Percentiles rank a stretch among this genome's conserved stretches.
Evolutionary conservation across 768 basidiomycete genomes (phyloP).

Genomic region (Lentinula edodes): DNA sequence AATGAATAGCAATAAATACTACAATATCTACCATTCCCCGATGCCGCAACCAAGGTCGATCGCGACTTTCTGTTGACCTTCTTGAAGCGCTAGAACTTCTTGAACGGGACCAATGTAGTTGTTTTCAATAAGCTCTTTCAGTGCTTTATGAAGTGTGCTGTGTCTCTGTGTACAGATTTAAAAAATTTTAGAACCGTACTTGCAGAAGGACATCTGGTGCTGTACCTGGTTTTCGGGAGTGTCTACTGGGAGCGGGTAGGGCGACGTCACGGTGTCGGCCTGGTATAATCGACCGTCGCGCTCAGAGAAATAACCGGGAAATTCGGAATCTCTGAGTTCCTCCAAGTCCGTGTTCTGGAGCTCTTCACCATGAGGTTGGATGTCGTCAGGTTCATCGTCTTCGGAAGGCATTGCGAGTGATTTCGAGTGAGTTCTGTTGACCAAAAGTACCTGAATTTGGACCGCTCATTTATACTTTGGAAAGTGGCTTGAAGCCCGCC

Average conservation of each 20-base stretch:
- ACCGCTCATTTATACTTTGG: neutral
- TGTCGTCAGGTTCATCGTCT: neutral
- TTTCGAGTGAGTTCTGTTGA: neutral
- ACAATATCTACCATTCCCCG: constrained; percentile 56
- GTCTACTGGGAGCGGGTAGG: constrained; percentile 74
- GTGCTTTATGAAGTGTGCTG: constrained; percentile 41
- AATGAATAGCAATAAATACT: constrained; percentile 12
- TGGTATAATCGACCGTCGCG: constrained; percentile 60
- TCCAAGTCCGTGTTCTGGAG: constrained; percentile 17
- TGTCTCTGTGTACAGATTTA: constrained; percentile 37
- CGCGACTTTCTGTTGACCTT: constrained; percentile 41
- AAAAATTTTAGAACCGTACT: neutral
- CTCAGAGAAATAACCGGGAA: constrained; percentile 56
- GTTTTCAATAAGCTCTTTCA: constrained; percentile 46
- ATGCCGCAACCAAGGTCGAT: constrained; percentile 78
- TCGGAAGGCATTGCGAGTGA: neutral
- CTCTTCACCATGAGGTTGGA: neutral
- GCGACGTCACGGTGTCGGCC: constrained; percentile 47
- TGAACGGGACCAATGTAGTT: constrained; percentile 58
- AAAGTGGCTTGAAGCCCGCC: neutral
- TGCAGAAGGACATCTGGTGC: neutral
- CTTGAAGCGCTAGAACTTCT: constrained; percentile 38
- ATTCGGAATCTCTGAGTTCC: constrained; percentile 47
- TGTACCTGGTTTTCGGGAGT: constrained; percentile 60
- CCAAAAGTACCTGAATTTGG: neutral